Conservation (phyloP, 164 flowering plant genomes). For the Protea cynaroides region DNA sequence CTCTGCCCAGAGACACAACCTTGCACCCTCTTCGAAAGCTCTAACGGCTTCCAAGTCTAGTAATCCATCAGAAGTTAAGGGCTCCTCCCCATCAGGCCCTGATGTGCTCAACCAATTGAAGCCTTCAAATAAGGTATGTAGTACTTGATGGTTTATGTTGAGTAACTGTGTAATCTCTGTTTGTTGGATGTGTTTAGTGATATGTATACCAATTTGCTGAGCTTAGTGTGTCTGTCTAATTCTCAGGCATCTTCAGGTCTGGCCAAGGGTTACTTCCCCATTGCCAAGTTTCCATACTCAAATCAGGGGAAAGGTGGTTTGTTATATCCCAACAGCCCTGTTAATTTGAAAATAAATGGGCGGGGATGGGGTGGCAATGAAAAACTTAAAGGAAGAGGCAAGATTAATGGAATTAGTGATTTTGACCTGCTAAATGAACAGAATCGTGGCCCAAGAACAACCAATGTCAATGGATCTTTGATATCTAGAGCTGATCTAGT, state of each 20-base stretch:
- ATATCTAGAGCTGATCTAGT: conserved; percentile 18
- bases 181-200: background rate
- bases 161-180: conserved; percentile 2
- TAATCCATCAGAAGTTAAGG: conserved; percentile 21
- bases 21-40: conserved; percentile 22
- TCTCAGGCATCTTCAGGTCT: conserved; percentile 31
- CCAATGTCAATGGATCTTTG: conserved; percentile 19
- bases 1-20: conserved; percentile 22
- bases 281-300: conserved; percentile 21
- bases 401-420: conserved; percentile 24
- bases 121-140: conserved; percentile 33
- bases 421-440: conserved; percentile 41
- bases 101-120: conserved; percentile 30
- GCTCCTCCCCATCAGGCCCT: conserved; percentile 18
- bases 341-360: conserved; percentile 26
- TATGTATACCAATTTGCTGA: conserved; percentile 13
- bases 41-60: conserved; percentile 14
- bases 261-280: conserved; percentile 28
- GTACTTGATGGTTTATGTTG: background rate
- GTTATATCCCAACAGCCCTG: conserved; percentile 29
- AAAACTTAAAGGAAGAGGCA: conserved; percentile 36
- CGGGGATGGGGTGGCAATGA: conserved; percentile 32
- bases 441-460: conserved; percentile 48
- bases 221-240: conserved; percentile 19
- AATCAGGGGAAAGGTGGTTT: conserved; percentile 33